Evolutionary conservation across 1,284 basidiomycete genomes (phyloP), one percentile per base, ranked within the genome.

Genomic region (Coriolopsis trogii): DNA sequence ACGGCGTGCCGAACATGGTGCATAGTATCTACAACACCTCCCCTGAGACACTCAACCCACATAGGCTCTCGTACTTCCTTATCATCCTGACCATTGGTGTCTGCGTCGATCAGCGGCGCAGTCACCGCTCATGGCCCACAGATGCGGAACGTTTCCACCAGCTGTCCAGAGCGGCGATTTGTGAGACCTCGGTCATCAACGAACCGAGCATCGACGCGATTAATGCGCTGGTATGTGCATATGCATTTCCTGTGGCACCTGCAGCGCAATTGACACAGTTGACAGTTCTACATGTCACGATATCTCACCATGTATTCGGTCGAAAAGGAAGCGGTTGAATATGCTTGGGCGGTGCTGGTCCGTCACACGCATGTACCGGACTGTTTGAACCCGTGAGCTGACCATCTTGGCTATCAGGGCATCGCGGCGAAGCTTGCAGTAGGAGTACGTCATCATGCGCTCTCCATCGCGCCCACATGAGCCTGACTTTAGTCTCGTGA

Each of bases 221-320:
- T 42, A 84, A 87, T 63, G 68, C 80, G 4, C 66, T 89, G 49
- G 82, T 86, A 64, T 64, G 86, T 60, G 68, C 41, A 16, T 25
- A 8, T 20, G 38, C 38, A 30, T 31, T 21, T 25, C 15, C 10
- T 20, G 30, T 9, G 31, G 30, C 28, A 34, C 7, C 40, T 41
- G 25, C 6, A 16, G 23, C 24, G n/a, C n/a, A 28, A 39, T 41
- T 54, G 40, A 56, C 18, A 15, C n/a, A 12, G n/a, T 26, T 51
- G 53, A 47, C 59, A 86, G 81, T 85, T 87, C 62, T 85, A 84
- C 65, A 87, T 87, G 83, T 77, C 84, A 37, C 85, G 82, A 79
- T 87, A 84, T 62, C 78, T 87, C 45, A 73, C 85, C 23, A 80
- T 85, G 58, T 87, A 85, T 59, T 85, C 84, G 6, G 82, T 84